Evolutionary conservation across 257 asterid species (phyloP), one percentile per base, ranked within the genome.

Genomic region (Cynanchum wilfordii): DNA sequence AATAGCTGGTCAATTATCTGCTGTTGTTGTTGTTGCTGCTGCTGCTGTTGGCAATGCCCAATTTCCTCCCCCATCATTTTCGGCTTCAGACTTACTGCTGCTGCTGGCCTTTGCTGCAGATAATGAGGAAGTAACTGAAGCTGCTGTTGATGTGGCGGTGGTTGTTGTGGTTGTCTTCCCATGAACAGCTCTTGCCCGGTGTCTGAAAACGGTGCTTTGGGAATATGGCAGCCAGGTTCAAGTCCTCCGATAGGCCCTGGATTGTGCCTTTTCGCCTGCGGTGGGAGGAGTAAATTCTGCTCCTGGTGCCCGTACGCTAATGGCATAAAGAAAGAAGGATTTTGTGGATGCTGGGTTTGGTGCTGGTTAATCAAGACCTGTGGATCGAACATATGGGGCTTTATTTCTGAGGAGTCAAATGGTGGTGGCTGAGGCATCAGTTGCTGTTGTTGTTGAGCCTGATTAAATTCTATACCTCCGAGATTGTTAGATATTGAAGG

Each of bases 1-100:
- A 73, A 88, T 25, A 95, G 88, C 84, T 92, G 96, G 83, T 89
- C 98, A 17, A 90, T 85, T 27, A 85, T 79, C 0, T 89, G 89
- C 80, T 90, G 94, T 51, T 89, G 90, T 38, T 84, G 92, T 3
- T 84, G 89, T 22, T 68, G 82, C 27, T 70, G 78, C 17, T 81
- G n/a, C n/a, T n/a, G n/a, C n/a, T n/a, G n/a, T n/a, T n/a, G 89
- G 75, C 66, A 74, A 8, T 84, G 85, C 42, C 85, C 90, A 69
- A 79, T 78, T 73, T 86, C 97, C 57, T 87, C 91, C 75, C 83
- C 82, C 30, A 75, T 79, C 7, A 77, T 72, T 78, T 86, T 87
- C 15, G 89, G 93, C 77, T 81, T 83, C 69, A 76, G 83, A 10
- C 85, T n/a, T n/a, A n/a, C 86, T 66, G 76, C n/a, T 10, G 69